Evolutionary conservation across 2,329 filamentous ascomycete genomes (phyloP), one percentile per base, ranked within the genome.

Genomic region (Bipolaris cookei): DNA sequence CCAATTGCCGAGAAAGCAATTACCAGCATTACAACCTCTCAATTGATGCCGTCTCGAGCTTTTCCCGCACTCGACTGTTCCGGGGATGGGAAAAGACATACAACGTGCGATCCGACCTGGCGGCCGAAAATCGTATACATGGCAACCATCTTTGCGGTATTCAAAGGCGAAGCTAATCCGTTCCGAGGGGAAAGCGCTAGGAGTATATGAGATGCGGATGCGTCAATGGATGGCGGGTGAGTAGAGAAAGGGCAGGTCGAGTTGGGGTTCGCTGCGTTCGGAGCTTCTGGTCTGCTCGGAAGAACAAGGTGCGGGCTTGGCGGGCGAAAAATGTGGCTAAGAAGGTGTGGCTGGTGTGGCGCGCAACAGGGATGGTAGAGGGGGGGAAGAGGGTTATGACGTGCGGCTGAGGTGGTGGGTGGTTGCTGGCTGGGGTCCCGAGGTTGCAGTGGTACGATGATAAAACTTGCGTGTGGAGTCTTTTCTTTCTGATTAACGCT

Each of bases 41-140:
- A 21, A 21, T 30, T n/a, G 6, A 54, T 23, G 45, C 51, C 21
- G 21, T 21, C 21, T 4, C 21, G 4, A 21, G 4, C 21, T 21
- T 21, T 21, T 21, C 21, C 21, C 21, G 21, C 21, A 21, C 21
- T 21, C 52, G 63, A 61, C 61, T 66, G 64, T 67, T 67, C 58
- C n/a, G 34, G 39, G 56, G 21, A 28, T 28, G 14, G 50, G 13
- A 37, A 60, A 58, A 46, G 44, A 79, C 82, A 63, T 79, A 84
- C 82, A 63, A 81, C 72, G 75, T 84, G 82, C 60, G 81, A 83
- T 75, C 81, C 82, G 70, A 84, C 78, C 77, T 83, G 79, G 66
- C 81, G 79, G 76, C 81, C 81, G 64, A 76, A 68, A 66, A 83
- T 76, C 55, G 77, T 76, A 77, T 84, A 84, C 74, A 79, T 81